Evolutionary conservation across 169 alveolate species (phyloP), one percentile per base, ranked within the genome.

Genomic region (Plasmodium cynomolgi): DNA sequence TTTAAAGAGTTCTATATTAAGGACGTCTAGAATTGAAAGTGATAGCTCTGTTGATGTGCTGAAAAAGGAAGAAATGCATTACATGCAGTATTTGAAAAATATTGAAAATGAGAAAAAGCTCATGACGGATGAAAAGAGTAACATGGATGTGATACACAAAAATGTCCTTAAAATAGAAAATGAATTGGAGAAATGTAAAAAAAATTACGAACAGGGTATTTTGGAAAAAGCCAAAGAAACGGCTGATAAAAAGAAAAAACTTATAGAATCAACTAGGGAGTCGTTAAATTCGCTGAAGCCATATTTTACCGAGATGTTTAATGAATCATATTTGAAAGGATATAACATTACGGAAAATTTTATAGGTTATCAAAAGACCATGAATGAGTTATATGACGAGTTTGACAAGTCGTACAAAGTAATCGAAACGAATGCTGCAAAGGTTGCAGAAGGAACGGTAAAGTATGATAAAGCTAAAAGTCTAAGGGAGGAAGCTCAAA

Each of bases 151-250:
- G 11, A 31, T 83, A 56, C n/a, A 56, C 23, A 39, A 23, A 17
- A 56, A 6, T 9, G 58, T 56, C 71, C 31, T 31, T 54, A 83
- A 83, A 29, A 83, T 83, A 26, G 91, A 83, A 83, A 58, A 83
- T 1, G 75, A 56, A 17, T 58, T 83, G 37, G 37, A 83, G 39
- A 58, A 83, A 58, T 31, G 39, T 37, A 83, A 62, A 31, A 83
- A 17, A 58, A 29, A n/a, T 20, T 83, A 83, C 72, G 91, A 83
- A 83, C 26, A 54, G n/a, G 81, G 79, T n/a, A 50, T 56, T 50
- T 56, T 83, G 79, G 29, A 83, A 58, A 58, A 58, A 31, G 23
- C 26, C 9, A 56, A 83, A 11, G 79, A 83, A 8, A 83, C 3
- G 37, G 75, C 91, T 20, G 79, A 83, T 58, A 13, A 83, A 3